phyloP scores from a whole-genome alignment of 2,329 filamentous ascomycete genomes.

The Microsporum ferrugineum region DNA sequence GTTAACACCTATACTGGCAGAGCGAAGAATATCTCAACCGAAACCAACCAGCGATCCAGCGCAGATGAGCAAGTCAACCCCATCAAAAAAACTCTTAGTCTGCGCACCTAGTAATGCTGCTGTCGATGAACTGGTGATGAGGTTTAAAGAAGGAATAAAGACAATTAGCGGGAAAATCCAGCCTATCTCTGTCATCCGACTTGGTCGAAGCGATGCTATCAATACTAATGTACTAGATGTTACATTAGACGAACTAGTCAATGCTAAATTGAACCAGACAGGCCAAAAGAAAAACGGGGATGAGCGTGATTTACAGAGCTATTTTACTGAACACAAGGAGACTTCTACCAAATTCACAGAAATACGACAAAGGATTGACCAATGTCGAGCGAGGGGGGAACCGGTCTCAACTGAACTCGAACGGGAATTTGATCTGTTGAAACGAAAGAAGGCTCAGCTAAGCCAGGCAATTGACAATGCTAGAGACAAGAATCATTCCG shows the following conservation, averaged over 20 bases:
- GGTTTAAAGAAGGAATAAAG: constrained; percentile 77
- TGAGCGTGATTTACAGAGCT: constrained; percentile 46
- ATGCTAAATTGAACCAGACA: constrained; percentile 49
- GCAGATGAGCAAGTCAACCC: constrained; percentile 25
- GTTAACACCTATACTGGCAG: constrained; percentile 49
- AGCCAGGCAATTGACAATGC: constrained; percentile 76
- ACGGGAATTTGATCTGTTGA: constrained; percentile 65
- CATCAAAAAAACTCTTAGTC: constrained; percentile 75
- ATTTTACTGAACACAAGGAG: constrained; percentile 58
- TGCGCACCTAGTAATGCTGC: constrained; percentile 98
- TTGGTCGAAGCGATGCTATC: constrained; percentile 85
- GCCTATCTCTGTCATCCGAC: constrained; percentile 74
- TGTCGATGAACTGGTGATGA: constrained; percentile 88
- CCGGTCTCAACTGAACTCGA: constrained; percentile 45
- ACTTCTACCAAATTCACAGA: constrained; percentile 56
- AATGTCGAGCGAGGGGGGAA: constrained; percentile 45
- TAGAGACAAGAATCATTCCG: constrained; percentile 73
- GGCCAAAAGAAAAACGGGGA: constrained; percentile 33
- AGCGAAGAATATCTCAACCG: constrained; percentile 35
- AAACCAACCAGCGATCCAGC: constrained; percentile 30
- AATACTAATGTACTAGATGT: constrained; percentile 82
- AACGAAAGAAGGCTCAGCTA: constrained; percentile 62
- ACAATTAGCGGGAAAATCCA: constrained; percentile 60
- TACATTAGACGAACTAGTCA: constrained; percentile 84
- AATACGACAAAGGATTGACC: constrained; percentile 60